Evolutionary conservation across 108 stramenopile species (phyloP).

Genomic region (Skeletonema marinoi): DNA sequence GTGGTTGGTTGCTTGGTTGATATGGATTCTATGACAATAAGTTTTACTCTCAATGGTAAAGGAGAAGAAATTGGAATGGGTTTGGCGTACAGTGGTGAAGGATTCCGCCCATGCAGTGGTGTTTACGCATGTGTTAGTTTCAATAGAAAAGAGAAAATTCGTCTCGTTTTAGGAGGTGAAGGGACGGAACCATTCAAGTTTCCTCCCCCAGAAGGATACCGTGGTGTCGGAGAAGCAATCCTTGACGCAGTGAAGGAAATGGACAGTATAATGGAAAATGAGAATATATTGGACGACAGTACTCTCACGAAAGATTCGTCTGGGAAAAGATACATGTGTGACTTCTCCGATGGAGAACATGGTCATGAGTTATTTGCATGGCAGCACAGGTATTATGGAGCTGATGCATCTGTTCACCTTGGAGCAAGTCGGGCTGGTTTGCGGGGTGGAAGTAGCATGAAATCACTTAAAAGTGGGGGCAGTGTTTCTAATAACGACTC

Average conservation of each 20-base stretch:
- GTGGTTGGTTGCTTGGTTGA: conserved; percentile 90
- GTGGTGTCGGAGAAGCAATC: conserved; percentile 82
- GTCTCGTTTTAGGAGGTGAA: conserved; percentile 74
- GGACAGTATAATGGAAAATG: conserved; percentile 57
- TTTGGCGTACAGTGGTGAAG: conserved; percentile 77
- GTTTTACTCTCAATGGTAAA: conserved; percentile 91
- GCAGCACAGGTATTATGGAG: conserved; percentile 88
- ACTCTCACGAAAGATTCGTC: not conserved
- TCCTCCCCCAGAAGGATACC: conserved; percentile 74
- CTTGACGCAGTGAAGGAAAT: conserved; percentile 63
- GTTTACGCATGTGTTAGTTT: conserved; percentile 91
- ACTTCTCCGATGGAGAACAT: conserved; percentile 89
- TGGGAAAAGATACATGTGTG: conserved; percentile 70
- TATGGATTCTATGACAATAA: conserved; percentile 82
- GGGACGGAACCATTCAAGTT: conserved; percentile 70
- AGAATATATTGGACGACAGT: conserved; percentile 36
- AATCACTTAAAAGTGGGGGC: conserved; percentile 12
- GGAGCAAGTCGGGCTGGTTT: conserved; percentile 57
- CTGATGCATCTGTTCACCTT: conserved; percentile 88
- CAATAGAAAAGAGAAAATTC: conserved; percentile 77
- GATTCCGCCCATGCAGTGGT: conserved; percentile 87
- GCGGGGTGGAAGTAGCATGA: conserved; percentile 5
- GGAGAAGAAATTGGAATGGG: conserved; percentile 91
- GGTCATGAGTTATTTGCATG: conserved; percentile 90
- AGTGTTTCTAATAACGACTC: conserved; percentile 2